phyloP scores from a whole-genome alignment of 1,139 yeast species.

The Debaryomyces nepalensis region DNA sequence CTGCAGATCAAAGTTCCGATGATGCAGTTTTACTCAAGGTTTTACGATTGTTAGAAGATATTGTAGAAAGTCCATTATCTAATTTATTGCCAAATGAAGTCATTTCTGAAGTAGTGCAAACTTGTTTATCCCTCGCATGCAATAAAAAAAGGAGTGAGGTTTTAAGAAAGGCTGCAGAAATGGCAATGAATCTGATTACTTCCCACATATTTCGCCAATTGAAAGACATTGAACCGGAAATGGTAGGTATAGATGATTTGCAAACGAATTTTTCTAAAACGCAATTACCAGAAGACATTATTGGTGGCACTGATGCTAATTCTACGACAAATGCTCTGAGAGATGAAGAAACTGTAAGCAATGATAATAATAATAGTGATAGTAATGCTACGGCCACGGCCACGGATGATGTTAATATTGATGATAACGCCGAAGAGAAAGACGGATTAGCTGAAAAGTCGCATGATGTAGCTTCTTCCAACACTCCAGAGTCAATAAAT shows the following conservation, averaged over 20 bases:
- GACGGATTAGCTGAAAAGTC: constrained; percentile 13
- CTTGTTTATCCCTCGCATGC: constrained; percentile 90
- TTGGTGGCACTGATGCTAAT: constrained; percentile 41
- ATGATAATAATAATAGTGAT: constrained; percentile 8
- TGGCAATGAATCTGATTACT: constrained; percentile 75
- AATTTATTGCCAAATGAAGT: constrained; percentile 75
- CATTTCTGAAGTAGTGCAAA: constrained; percentile 86
- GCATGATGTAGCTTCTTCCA: neutral
- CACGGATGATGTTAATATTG: constrained; percentile 10
- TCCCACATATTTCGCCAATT: constrained; percentile 69
- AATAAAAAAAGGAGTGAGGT: constrained; percentile 92
- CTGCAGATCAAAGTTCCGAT: constrained; percentile 90
- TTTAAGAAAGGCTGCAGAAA: constrained; percentile 86
- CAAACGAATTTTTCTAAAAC: constrained; percentile 42
- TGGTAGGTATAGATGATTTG: constrained; percentile 31
- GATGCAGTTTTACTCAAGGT: constrained; percentile 90
- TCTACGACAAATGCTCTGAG: constrained; percentile 5
- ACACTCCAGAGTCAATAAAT: constrained; percentile 1
- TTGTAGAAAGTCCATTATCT: constrained; percentile 70
- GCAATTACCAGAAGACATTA: constrained; percentile 44
- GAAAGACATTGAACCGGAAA: constrained; percentile 58
- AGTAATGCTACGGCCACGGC: too few species aligned
- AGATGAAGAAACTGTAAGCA: constrained; percentile 17
- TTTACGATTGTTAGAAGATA: constrained; percentile 69
- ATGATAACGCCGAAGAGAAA: constrained; percentile 10